Conservation (phyloP, 331 rosid species). For the Saraca asoca region DNA sequence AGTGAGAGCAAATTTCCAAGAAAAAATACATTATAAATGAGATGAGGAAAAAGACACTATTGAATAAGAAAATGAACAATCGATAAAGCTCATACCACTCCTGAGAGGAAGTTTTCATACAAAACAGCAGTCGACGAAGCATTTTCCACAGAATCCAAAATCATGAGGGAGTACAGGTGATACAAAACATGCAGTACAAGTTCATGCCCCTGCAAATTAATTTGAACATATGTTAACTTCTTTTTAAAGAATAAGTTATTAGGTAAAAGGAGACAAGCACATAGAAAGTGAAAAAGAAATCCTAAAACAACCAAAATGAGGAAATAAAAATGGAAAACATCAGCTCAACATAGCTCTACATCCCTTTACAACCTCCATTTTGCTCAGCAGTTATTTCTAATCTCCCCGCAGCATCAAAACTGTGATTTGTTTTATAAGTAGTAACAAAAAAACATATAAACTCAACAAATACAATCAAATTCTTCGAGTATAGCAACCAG, state of each 20-base stretch:
- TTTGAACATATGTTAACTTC: slow-evolving; percentile 18
- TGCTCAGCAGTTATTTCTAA: background rate
- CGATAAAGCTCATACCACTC: slow-evolving; percentile 66
- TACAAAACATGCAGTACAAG: slow-evolving; percentile 82
- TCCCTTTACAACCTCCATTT: background rate
- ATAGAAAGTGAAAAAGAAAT: no score
- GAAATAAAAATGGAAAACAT: background rate
- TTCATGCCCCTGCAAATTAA: slow-evolving; percentile 86
- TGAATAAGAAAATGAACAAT: slow-evolving; percentile 28
- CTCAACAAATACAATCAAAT: background rate
- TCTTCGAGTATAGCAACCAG: background rate
- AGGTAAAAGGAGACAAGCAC: no score
- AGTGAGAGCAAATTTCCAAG: slow-evolving; percentile 23
- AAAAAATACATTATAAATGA: slow-evolving; percentile 2
- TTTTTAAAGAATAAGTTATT: no score
- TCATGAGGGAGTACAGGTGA: slow-evolving; percentile 69
- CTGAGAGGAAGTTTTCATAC: slow-evolving; percentile 83
- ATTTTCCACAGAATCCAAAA: slow-evolving; percentile 58
- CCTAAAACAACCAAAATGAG: slow-evolving; percentile 9
- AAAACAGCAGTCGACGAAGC: slow-evolving; percentile 60
- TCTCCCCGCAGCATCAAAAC: background rate
- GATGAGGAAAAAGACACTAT: background rate
- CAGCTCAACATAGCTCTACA: background rate
- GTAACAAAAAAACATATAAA: slow-evolving; percentile 1
- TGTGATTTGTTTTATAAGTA: slow-evolving; percentile 2